A percentile compares a stretch with the other conserved stretches of the same genome.
These are phyloP conservation scores for Cyclostephanos tholiformis DNA, from an alignment of 108 stramenopile genomes.

Conservation along the genomic window DNA sequence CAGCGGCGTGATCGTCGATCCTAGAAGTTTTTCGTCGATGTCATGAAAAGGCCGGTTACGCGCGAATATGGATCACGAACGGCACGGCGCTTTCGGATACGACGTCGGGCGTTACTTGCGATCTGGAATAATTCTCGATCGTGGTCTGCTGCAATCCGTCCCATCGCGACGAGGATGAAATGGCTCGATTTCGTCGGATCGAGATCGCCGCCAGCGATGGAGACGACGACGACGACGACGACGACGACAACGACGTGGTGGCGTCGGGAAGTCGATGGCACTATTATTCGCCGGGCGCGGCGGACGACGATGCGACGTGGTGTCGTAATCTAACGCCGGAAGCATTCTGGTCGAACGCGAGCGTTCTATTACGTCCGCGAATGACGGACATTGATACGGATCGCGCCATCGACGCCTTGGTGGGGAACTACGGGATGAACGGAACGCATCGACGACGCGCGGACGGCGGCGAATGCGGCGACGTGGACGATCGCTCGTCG, in stretches of 20 bases:
- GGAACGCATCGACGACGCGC: background rate
- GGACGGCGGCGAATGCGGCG: no score
- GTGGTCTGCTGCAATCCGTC: conserved; percentile 67
- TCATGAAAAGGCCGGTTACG: conserved; percentile 30
- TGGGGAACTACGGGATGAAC: background rate
- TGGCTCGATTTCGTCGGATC: conserved; percentile 41
- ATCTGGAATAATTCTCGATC: conserved; percentile 35
- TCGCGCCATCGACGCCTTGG: conserved; percentile 41
- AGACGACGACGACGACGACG: conserved; percentile 1
- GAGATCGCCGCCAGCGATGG: background rate
- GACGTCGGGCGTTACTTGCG: background rate
- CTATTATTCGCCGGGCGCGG: conserved; percentile 71
- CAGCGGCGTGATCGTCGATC: conserved; percentile 66
- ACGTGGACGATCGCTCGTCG: no score
- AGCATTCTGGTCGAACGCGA: conserved; percentile 62
- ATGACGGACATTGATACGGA: conserved; percentile 53
- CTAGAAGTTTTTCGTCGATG: conserved; percentile 20
- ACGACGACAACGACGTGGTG: background rate
- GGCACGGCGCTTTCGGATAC: conserved; percentile 18
- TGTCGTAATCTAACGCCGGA: conserved; percentile 57
- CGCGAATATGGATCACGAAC: conserved; percentile 35
- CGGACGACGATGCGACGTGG: conserved; percentile 83
- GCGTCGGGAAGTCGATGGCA: conserved; percentile 7
- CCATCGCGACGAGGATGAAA: conserved; percentile 16
- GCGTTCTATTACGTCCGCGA: conserved; percentile 7